Evolutionary conservation across 2,329 filamentous ascomycete genomes (phyloP), one percentile per base, ranked within the genome.

Genomic region (Exophiala aquamarina): DNA sequence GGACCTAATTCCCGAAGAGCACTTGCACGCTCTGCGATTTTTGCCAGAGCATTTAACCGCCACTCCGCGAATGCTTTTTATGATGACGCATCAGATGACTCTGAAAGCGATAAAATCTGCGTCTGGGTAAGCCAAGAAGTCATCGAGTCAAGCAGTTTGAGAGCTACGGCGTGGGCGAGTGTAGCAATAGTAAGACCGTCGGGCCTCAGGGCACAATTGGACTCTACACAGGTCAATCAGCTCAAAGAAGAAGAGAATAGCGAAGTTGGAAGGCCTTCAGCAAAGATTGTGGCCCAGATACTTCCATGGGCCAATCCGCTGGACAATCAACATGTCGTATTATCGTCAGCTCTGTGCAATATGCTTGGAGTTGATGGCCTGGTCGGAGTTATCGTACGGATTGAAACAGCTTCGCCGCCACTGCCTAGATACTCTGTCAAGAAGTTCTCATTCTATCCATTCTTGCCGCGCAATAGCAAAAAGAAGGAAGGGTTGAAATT

Each of bases 141-240:
- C 19, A 73, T 94, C 17, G 72, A 81, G 11, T 81, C 81, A 4
- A 87, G 85, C 58, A 81, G 85, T 9, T 78, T 96, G 36, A 81
- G 84, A 56, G 89, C 89, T 0, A 76, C 87, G 9, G 86, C 79
- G 40, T 95, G 84, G 74, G 90, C 86, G 1, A 77, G 79, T 11
- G 85, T 96, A n/a, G 85, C 87, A n/a, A 72, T 96, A n/a, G 78
- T 97, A 42, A 87, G 84, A 58, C 90, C 92, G 28, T 82, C 84
- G 11, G 88, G 86, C 2, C 70, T 95, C 18, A 83, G 90, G 56
- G 77, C 83, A 47, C 81, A 84, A 0, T 69, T 83, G 1, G 87
- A 90, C 60, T 81, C 86, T 36, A 77, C 81, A 49, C 83, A 84
- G 58, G 78, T 84, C 34, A 77, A 83, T 34, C 74, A 78, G 38